A percentile compares a stretch with the other conserved stretches of the same genome.
Evolutionary conservation across 2,329 filamentous ascomycete genomes (phyloP).

Genomic region (Fusarium luffae): DNA sequence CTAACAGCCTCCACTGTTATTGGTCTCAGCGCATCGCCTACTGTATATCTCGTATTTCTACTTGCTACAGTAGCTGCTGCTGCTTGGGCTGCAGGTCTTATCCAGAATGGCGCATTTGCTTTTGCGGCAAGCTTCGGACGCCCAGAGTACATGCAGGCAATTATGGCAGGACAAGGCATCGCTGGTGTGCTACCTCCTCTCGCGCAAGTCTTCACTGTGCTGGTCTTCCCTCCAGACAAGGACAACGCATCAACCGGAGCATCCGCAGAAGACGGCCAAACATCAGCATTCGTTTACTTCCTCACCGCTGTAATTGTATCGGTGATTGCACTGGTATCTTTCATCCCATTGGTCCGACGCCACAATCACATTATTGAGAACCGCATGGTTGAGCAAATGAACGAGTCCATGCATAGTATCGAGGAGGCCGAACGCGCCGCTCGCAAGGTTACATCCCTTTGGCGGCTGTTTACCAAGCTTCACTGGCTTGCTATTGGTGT

Average conservation of each 20-base stretch:
- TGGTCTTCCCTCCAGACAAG: conserved; percentile 62
- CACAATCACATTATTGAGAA: conserved; percentile 65
- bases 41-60: conserved; percentile 81
- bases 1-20: conserved; percentile 82
- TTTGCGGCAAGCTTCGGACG: conserved; percentile 88
- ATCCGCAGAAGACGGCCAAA: conserved; percentile 41
- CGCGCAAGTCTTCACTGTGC: conserved; percentile 85
- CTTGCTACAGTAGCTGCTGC: conserved; percentile 84
- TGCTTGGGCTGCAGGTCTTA: conserved; percentile 82
- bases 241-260: conserved; percentile 42
- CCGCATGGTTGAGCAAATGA: conserved; percentile 61
- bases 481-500: conserved; percentile 81
- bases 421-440: conserved; percentile 64
- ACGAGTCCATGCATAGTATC: conserved; percentile 61
- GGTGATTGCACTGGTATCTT: conserved; percentile 74
- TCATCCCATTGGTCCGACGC: conserved; percentile 76
- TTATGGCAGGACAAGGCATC: conserved; percentile 94
- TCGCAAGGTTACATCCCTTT: conserved; percentile 66
- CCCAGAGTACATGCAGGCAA: conserved; percentile 91
- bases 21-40: conserved; percentile 70
- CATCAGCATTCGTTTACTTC: conserved; percentile 90
- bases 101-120: conserved; percentile 94
- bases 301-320: conserved; percentile 86
- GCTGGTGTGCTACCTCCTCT: conserved; percentile 90
- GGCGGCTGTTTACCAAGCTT: conserved; percentile 78